These are phyloP conservation scores for Globisporangium splendens DNA, from an alignment of 352 stramenopile species.

Conservation along the genomic window DNA sequence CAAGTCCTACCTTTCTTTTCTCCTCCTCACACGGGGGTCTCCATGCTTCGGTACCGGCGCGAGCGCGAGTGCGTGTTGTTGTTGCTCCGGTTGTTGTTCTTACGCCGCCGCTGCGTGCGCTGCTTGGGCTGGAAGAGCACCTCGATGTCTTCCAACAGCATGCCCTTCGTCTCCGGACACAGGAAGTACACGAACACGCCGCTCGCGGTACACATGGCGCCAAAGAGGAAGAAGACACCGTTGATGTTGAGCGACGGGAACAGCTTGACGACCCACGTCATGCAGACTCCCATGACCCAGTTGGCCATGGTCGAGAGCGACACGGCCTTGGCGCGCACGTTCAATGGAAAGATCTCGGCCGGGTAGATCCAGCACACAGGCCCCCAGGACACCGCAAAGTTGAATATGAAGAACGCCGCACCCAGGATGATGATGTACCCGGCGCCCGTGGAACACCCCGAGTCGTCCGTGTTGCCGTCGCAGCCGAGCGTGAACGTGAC, in stretches of 20 bases:
- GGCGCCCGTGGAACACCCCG: conserved; percentile 20
- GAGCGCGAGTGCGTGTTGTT: conserved; percentile 1
- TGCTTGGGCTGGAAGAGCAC: conserved; percentile 17
- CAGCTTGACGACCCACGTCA: conserved; percentile 31
- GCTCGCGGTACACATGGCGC: conserved; percentile 26
- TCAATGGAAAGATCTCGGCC: conserved; percentile 37
- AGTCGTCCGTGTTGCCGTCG: conserved; percentile 18
- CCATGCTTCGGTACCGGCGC: background rate
- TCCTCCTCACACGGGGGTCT: background rate
- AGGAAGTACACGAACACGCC: conserved; percentile 47
- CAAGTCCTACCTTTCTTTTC: background rate
- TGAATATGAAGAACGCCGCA: conserved; percentile 31
- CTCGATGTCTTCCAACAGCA: conserved; percentile 33
- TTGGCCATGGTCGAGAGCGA: conserved; percentile 41
- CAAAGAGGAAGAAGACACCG: conserved; percentile 49
- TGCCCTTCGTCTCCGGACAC: conserved; percentile 29
- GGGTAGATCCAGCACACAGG: conserved; percentile 42
- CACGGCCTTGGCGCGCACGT: conserved; percentile 35
- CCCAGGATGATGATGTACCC: conserved; percentile 33
- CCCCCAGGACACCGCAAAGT: conserved; percentile 35
- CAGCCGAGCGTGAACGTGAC: conserved; percentile 24
- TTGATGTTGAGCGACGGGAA: conserved; percentile 31
- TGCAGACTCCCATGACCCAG: conserved; percentile 28
- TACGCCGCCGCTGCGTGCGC: background rate
- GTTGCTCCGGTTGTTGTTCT: conserved; percentile 1